These are phyloP conservation scores for Pseudopediastrum boryanum DNA, from an alignment of 139 green algal species.

Conservation along the genomic window DNA sequence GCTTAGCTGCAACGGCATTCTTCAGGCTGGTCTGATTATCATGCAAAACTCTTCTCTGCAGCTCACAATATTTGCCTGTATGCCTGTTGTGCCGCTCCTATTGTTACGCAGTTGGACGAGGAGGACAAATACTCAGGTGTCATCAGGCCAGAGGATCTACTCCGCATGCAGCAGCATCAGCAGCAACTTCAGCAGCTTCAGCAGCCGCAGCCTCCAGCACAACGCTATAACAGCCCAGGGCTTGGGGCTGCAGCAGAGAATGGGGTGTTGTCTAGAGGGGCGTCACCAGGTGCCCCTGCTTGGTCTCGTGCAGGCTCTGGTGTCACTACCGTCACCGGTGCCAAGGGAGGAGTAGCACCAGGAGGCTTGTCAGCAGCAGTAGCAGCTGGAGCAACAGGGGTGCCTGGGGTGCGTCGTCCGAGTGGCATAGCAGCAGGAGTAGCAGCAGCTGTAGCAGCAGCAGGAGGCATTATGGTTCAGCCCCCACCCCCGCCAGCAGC, in stretches of 20 bases:
- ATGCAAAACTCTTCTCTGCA: no score
- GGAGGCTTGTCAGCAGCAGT: neutral
- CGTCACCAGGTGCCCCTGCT: constrained; percentile 14
- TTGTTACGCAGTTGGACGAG: constrained; percentile 73
- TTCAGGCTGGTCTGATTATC: no score
- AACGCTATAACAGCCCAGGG: constrained; percentile 2
- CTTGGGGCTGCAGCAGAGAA: neutral
- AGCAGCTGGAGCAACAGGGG: neutral
- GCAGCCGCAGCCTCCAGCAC: neutral
- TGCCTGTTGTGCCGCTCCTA: neutral
- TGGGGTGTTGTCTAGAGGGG: neutral
- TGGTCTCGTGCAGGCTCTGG: constrained; percentile 20
- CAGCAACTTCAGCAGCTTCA: constrained; percentile 14
- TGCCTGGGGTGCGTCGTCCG: neutral
- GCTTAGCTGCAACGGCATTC: no score
- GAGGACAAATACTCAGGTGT: constrained; percentile 87
- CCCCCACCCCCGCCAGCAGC: neutral
- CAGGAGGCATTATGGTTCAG: neutral
- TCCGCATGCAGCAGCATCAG: constrained; percentile 20
- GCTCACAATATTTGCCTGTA: neutral
- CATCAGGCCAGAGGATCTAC: constrained; percentile 44
- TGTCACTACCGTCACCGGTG: neutral
- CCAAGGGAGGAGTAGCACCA: neutral
- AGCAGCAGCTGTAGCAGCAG: constrained; percentile 22
- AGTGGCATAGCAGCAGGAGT: neutral